phyloP scores from a whole-genome alignment of 2,329 filamentous ascomycete species.

The Colletotrichum sp. region DNA sequence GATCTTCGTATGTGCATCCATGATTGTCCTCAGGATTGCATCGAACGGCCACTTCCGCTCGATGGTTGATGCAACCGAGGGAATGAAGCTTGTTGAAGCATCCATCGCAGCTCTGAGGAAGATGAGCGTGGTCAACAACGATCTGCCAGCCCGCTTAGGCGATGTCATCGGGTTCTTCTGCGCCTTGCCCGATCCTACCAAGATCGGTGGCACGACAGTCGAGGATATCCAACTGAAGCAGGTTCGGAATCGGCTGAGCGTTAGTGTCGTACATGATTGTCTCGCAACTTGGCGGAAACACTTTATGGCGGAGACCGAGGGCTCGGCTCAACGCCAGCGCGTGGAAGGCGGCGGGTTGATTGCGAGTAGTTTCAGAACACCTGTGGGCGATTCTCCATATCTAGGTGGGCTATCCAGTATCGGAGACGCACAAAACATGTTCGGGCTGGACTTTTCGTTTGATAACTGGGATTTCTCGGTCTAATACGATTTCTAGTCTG shows the following conservation, averaged over 20 bases:
- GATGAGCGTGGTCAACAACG: not conserved
- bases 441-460: not conserved
- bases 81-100: not conserved
- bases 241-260: not conserved
- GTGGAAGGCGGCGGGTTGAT: not conserved
- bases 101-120: not conserved
- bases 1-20: not conserved
- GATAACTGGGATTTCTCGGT: not conserved
- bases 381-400: not conserved
- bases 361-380: not conserved
- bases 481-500: not conserved
- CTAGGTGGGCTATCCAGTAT: not conserved
- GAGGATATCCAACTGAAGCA: not conserved
- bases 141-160: not conserved
- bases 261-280: not conserved
- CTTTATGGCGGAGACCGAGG: not conserved
- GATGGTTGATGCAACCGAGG: not conserved
- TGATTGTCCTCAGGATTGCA: not conserved
- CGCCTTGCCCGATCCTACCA: not conserved
- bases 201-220: not conserved
- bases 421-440: not conserved
- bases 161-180: not conserved
- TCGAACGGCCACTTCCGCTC: not conserved
- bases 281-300: not conserved
- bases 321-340: not conserved